Conservation (phyloP, 257 asterid genomes). For the Primulina tabacum region DNA sequence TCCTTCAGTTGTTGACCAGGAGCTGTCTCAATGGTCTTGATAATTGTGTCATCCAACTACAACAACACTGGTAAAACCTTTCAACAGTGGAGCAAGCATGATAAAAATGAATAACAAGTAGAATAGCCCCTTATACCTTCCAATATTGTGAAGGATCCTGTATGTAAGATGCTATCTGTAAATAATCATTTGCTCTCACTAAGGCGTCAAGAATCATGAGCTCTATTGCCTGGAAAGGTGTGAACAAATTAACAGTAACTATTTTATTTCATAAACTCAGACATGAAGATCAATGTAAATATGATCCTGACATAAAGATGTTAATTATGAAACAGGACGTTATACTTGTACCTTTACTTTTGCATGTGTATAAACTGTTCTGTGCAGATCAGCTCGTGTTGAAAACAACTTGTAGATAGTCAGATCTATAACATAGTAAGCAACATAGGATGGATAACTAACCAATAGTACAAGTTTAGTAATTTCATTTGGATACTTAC, state of each 20-base stretch:
- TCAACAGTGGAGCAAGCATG: slow-evolving; percentile 23
- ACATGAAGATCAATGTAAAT: neutral
- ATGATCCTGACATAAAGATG: neutral
- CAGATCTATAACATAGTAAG: slow-evolving; percentile 52
- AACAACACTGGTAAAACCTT: slow-evolving; percentile 21
- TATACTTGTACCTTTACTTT: slow-evolving; percentile 75
- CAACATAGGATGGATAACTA: slow-evolving; percentile 23
- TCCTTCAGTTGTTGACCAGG: slow-evolving; percentile 68
- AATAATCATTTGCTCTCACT: slow-evolving; percentile 68
- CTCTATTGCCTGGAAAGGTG: slow-evolving; percentile 67
- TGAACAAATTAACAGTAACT: slow-evolving; percentile 10
- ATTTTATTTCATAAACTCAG: slow-evolving; percentile 3
- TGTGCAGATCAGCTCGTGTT: slow-evolving; percentile 82
- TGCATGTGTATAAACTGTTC: slow-evolving; percentile 91
- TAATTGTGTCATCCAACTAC: slow-evolving; percentile 83
- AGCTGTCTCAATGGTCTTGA: slow-evolving; percentile 87
- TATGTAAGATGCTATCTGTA: slow-evolving; percentile 70
- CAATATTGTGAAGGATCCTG: slow-evolving; percentile 83
- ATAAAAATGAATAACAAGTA: slow-evolving; percentile 17
- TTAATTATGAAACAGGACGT: neutral
- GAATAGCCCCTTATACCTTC: slow-evolving; percentile 59
- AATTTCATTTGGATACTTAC: slow-evolving; percentile 37
- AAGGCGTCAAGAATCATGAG: slow-evolving; percentile 90
- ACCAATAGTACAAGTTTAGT: slow-evolving; percentile 9
- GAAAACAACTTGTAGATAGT: slow-evolving; percentile 85